Base-by-base conservation (phyloP, 208 protist species). In the Trypanosomatidae sp. region DNA sequence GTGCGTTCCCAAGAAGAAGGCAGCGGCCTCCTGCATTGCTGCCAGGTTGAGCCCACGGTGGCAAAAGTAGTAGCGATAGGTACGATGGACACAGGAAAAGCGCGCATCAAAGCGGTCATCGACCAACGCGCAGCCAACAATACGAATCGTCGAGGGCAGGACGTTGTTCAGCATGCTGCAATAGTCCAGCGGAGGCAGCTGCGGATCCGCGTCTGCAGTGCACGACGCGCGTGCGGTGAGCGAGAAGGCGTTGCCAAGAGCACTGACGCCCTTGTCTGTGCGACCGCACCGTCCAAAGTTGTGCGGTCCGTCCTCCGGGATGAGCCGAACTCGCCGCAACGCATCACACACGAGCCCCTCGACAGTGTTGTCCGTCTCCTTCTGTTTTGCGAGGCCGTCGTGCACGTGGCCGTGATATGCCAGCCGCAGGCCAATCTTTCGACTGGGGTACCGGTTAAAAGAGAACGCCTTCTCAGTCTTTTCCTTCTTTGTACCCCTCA, bases 161-260 rank as follows among this genome's bases (percentile, higher is more conserved):
- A 95, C 80, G 28, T 85, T 79, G 81, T 99, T 99, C 28, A 99
- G 86, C 86, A 99, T 94, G 28, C 80, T 82, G n/a, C 88, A 89
- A 77, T 99, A 99, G 69, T 98, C 93, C 10, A 99, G 75, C 19
- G 87, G 86, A 8, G 86, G 80, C 59, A 80, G 66, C 66, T 89
- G 83, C 36, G 77, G 73, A 0, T 52, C 7, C 28, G 74, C 71
- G 19, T 79, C 69, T 12, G 58, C 88, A 5, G 64, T 49, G 67
- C 81, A 92, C n/a, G 86, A 91, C 10, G 90, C 85, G 5, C 92
- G 86, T 15, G 79, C 79, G 5, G 87, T 86, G 46, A 95, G 77
- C 1, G 88, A 91, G 52, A 95, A 82, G 74, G 76, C 85, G 80
- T 97, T 97, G 30, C 92, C 90, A 39, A 97, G 82, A 6, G 92